Evolutionary conservation across 768 basidiomycete species (phyloP).

Genomic region (Gyrodon lividus): DNA sequence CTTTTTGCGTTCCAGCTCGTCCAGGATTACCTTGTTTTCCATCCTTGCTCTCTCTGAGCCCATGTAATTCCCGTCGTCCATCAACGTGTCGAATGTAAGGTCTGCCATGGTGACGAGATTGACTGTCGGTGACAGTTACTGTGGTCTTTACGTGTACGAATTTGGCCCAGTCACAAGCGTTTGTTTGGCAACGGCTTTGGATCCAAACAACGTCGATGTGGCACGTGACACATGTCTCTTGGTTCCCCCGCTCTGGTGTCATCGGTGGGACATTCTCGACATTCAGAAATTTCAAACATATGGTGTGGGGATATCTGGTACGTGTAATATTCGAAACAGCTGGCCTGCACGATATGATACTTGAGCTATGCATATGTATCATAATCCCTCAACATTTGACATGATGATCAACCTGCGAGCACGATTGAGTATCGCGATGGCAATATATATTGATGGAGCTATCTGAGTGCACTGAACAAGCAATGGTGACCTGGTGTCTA

Average conservation of each 20-base stretch:
- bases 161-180: constrained; percentile 20
- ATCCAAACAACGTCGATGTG: constrained; percentile 29
- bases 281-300: neutral
- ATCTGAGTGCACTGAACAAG: too few species aligned
- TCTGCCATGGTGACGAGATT: constrained; percentile 56
- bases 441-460: too few species aligned
- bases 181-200: constrained; percentile 35
- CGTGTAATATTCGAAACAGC: neutral
- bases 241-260: neutral
- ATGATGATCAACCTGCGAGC: too few species aligned
- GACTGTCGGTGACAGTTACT: neutral
- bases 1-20: constrained; percentile 98
- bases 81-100: constrained; percentile 70
- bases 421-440: too few species aligned
- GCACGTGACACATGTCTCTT: constrained; percentile 6
- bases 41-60: constrained; percentile 72
- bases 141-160: constrained; percentile 7
- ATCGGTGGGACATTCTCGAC: neutral
- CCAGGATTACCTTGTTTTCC: constrained; percentile 85
- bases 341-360: too few species aligned
- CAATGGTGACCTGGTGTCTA: too few species aligned
- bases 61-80: constrained; percentile 75
- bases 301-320: neutral
- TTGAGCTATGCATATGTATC: too few species aligned
- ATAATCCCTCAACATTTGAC: too few species aligned